These are phyloP conservation scores for Areca catechu DNA, from an alignment of 176 grass and related monocot species.

Conservation along the genomic window DNA sequence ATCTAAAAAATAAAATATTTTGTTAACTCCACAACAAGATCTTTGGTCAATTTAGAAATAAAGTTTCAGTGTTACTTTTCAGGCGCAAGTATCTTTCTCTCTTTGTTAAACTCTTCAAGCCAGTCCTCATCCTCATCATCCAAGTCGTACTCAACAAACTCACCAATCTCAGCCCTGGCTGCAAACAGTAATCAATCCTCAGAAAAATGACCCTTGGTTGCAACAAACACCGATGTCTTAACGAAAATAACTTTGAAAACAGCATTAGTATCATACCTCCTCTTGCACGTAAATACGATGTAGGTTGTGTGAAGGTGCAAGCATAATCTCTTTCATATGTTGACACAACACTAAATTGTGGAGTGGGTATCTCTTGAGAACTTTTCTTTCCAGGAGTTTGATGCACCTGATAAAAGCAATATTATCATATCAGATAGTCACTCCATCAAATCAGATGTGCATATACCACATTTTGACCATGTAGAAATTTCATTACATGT, in stretches of 20 bases:
- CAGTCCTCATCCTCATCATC: constrained; percentile 97
- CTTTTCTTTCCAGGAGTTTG: constrained; percentile 57
- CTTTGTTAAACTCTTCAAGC: constrained; percentile 88
- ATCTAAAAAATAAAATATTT: no score
- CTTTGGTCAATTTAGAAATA: not conserved
- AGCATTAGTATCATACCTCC: constrained; percentile 58
- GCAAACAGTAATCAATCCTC: constrained; percentile 25
- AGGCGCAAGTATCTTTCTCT: constrained; percentile 62
- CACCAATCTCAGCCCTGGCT: constrained; percentile 89
- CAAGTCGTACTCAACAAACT: constrained; percentile 94
- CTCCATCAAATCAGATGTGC: no score
- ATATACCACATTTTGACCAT: no score
- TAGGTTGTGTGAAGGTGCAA: constrained; percentile 80
- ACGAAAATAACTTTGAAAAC: not conserved
- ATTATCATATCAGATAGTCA: not conserved
- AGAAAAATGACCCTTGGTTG: not conserved
- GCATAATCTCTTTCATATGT: constrained; percentile 99
- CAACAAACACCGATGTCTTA: no score
- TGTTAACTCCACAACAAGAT: not conserved
- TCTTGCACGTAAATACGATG: constrained; percentile 84
- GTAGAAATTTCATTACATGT: no score
- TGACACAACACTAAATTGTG: constrained; percentile 70
- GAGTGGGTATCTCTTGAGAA: constrained; percentile 89
- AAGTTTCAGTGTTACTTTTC: constrained; percentile 53
- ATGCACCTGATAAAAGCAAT: constrained; percentile 38